These are phyloP conservation scores for Aspergillus bombycis DNA, from an alignment of 2,329 filamentous ascomycete genomes.

Conservation along the genomic window DNA sequence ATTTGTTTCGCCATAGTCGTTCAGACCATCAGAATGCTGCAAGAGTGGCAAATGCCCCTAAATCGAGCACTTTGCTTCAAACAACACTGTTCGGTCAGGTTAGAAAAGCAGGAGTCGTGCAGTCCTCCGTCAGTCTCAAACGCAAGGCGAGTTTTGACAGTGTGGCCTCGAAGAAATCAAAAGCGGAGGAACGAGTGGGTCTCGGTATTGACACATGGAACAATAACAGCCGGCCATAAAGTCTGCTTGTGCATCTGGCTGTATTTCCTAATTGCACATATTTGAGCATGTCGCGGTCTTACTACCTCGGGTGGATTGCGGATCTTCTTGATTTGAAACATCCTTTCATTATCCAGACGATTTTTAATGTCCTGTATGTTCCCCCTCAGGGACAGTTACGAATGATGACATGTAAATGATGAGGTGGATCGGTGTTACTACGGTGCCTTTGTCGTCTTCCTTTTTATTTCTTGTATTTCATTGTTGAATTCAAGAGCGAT, in stretches of 20 bases:
- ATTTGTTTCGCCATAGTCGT: conserved; percentile 67
- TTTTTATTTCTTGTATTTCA: neutral
- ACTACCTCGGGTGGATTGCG: neutral
- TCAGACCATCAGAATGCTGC: conserved; percentile 41
- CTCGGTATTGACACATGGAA: conserved; percentile 57
- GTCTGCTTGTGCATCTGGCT: conserved; percentile 21
- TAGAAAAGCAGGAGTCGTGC: conserved; percentile 56
- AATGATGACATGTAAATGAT: conserved; percentile 25
- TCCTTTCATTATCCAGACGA: conserved; percentile 17
- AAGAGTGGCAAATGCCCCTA: conserved; percentile 42
- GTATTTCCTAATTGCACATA: neutral
- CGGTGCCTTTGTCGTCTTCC: neutral
- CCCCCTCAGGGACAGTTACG: conserved; percentile 14
- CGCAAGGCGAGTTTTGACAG: conserved; percentile 45
- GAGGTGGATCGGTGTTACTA: neutral
- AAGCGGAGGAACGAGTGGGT: conserved; percentile 54
- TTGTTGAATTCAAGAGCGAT: neutral
- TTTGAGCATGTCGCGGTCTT: neutral
- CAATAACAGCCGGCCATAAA: conserved; percentile 29
- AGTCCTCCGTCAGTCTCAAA: conserved; percentile 35
- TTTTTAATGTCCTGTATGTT: conserved; percentile 4
- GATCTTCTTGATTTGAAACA: neutral
- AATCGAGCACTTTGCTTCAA: conserved; percentile 56
- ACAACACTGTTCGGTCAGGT: conserved; percentile 66
- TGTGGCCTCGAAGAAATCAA: conserved; percentile 53